Evolutionary conservation across 495 filamentous ascomycete species (phyloP).

Genomic region (Aspergillus panamensis): DNA sequence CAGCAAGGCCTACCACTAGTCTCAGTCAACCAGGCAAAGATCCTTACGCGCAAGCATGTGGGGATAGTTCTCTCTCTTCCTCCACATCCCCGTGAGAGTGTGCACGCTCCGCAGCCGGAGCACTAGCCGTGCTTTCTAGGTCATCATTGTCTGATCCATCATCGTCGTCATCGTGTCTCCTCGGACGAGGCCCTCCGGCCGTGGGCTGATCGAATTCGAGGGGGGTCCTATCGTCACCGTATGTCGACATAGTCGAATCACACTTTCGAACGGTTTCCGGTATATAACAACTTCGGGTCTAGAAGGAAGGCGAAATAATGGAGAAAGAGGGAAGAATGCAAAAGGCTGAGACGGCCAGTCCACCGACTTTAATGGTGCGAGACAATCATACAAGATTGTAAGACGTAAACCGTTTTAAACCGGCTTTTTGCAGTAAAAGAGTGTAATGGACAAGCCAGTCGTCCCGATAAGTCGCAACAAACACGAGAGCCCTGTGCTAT

Average conservation of each 20-base stretch:
- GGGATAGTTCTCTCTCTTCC: constrained; percentile 88
- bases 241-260: constrained; percentile 66
- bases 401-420: neutral
- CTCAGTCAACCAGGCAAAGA: neutral
- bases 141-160: constrained; percentile 85
- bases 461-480: constrained; percentile 20
- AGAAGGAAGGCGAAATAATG: neutral
- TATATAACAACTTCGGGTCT: constrained; percentile 21
- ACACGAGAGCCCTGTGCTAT: constrained; percentile 9
- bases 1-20: constrained; percentile 12
- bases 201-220: constrained; percentile 73
- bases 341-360: constrained; percentile 6
- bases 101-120: constrained; percentile 68
- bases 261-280: constrained; percentile 27
- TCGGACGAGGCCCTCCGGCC: constrained; percentile 57
- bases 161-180: constrained; percentile 80
- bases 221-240: constrained; percentile 62
- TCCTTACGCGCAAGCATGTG: constrained; percentile 95
- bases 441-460: constrained; percentile 29
- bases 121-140: constrained; percentile 84
- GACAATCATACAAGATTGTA: constrained; percentile 6
- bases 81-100: constrained; percentile 62
- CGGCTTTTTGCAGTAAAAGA: constrained; percentile 24
- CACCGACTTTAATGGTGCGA: constrained; percentile 15
- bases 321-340: constrained; percentile 9